Conservation (phyloP, 371 early-diverging fungal species). For the Phascolomyces articulosus region DNA sequence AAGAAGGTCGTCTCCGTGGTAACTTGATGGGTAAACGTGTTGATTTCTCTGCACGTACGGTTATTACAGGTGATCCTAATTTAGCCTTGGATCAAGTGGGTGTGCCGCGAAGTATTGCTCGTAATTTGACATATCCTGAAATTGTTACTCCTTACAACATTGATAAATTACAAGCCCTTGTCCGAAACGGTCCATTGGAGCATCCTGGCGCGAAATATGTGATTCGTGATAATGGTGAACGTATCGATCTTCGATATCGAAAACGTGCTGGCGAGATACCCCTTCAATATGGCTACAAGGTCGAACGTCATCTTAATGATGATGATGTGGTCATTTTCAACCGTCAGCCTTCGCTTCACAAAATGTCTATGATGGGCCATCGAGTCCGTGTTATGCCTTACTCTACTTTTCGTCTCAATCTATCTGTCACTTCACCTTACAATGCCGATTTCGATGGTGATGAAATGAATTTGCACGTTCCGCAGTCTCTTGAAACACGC, state of each 20-base stretch:
- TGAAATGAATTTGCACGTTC: conserved; percentile 99
- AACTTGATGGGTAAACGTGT: conserved; percentile 99
- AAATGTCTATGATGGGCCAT: conserved; percentile 99
- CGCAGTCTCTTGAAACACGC: conserved; percentile 94
- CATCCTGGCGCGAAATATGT: conserved; percentile 99
- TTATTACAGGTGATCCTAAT: conserved; percentile 99
- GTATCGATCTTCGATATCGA: conserved; percentile 95
- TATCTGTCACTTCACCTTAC: conserved; percentile 99
- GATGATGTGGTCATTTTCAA: conserved; percentile 99
- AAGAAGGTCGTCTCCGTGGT: conserved; percentile 99
- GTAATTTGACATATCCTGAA: conserved; percentile 98
- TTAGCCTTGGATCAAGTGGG: conserved; percentile 98
- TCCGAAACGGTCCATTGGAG: conserved; percentile 96
- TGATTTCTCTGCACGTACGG: conserved; percentile 99
- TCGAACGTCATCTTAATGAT: conserved; percentile 97
- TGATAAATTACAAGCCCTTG: conserved; percentile 84
- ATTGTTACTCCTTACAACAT: conserved; percentile 99
- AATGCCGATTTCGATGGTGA: conserved; percentile 99
- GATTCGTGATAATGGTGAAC: conserved; percentile 95
- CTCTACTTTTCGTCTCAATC: conserved; percentile 98
- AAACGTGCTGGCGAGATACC: conserved; percentile 89
- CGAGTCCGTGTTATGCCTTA: conserved; percentile 98
- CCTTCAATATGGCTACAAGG: conserved; percentile 93
- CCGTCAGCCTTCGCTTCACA: conserved; percentile 99
- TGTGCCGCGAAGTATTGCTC: conserved; percentile 98